Evolutionary conservation across 73 alveolate species (phyloP), one percentile per base, ranked within the genome.

Genomic region (Paramecium sonneborni): DNA sequence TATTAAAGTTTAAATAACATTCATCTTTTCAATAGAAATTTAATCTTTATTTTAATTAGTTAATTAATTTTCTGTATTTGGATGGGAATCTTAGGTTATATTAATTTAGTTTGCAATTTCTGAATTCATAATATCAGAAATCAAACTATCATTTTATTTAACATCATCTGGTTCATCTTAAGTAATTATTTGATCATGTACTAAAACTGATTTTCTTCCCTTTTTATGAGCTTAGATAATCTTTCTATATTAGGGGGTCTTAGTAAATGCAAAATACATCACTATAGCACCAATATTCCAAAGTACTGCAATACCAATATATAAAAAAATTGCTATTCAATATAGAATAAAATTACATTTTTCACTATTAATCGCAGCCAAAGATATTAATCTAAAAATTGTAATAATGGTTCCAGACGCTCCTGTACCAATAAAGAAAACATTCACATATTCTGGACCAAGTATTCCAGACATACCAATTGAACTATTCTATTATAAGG

Each of bases 351-450:
- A 21, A 43, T 79, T 79, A 79, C 90, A 79, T 24, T 79, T 23
- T 46, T 79, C 55, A 11, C 76, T 79, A 1, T 38, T 26, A 0
- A 79, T 41, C 18, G 18, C 90, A 15, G 90, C 90, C 26, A 79
- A 44, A 11, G 90, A 79, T 38, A 79, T 24, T 18, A 79, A 43
- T 43, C 90, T 79, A 21, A 79, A 79, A 18, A 39, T 24, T 5
- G 62, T 30, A 11, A 79, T 79, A 43, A 79, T 79, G 1, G 74
- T 43, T 46, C 90, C 90, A n/a, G 90, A 79, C 20, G 74, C 69
- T 43, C 90, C 90, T 23, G 90, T 79, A n/a, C 90, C 90, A 30
- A 79, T 24, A 44, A 79, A 79, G 55, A 79, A 79, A 11, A 79
- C 55, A 23, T 79, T 79, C 24, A 79, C 90, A 43, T 79, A 79